Evolutionary conservation across 2,329 filamentous ascomycete genomes (phyloP).

Genomic region (Hypoxylon sp.): DNA sequence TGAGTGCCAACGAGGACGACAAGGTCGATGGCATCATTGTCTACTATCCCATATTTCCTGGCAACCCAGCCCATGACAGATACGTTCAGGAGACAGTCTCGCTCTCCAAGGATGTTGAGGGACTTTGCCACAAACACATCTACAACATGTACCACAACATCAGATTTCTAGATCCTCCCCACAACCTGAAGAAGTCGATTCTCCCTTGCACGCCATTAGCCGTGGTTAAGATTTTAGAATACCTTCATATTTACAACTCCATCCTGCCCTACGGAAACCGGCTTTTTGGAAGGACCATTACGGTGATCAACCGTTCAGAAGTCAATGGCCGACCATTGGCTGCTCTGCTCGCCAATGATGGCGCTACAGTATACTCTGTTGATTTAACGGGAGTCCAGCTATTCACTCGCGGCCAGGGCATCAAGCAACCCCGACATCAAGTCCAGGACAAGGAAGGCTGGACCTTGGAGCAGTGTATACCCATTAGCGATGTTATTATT

Average conservation of each 20-base stretch:
- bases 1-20: slow-evolving; percentile 84
- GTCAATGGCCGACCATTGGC: slow-evolving; percentile 95
- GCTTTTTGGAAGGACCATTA: slow-evolving; percentile 93
- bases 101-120: slow-evolving; percentile 94
- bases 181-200: slow-evolving; percentile 87
- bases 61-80: slow-evolving; percentile 86
- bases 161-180: slow-evolving; percentile 87
- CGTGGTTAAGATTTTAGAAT: slow-evolving; percentile 96
- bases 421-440: slow-evolving; percentile 88
- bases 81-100: slow-evolving; percentile 97
- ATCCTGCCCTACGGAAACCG: slow-evolving; percentile 94
- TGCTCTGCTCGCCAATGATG: slow-evolving; percentile 94
- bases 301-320: slow-evolving; percentile 95
- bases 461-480: slow-evolving; percentile 84
- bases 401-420: slow-evolving; percentile 90
- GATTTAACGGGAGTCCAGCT: slow-evolving; percentile 93
- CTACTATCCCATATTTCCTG: slow-evolving; percentile 95
- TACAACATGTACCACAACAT: slow-evolving; percentile 99
- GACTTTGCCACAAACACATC: slow-evolving; percentile 91
- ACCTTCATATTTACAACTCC: slow-evolving; percentile 96
- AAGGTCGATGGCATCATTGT: slow-evolving; percentile 91
- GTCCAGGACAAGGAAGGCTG: slow-evolving; percentile 86
- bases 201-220: slow-evolving; percentile 96
- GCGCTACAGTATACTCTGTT: slow-evolving; percentile 94
- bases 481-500: slow-evolving; percentile 94